A percentile compares a stretch with the other conserved stretches of the same genome.
phyloP scores from a whole-genome alignment of 2,329 filamentous ascomycete species.

The Didymella arachidicola region DNA sequence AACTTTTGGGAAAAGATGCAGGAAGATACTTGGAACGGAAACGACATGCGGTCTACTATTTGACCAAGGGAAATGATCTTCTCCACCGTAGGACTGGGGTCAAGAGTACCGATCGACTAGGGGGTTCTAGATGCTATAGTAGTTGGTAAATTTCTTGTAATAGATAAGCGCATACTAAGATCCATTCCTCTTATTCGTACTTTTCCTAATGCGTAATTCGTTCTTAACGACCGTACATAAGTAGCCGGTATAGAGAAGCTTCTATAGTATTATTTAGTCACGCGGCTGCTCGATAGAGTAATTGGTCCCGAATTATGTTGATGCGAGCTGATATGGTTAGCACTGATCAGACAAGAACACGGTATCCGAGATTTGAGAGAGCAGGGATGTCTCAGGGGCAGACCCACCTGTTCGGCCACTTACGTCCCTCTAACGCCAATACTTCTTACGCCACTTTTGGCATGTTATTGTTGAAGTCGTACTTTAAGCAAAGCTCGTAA shows the following conservation, averaged over 20 bases:
- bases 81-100: constrained; percentile 10
- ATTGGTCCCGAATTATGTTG: constrained; percentile 7
- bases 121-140: constrained; percentile 12
- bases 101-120: constrained; percentile 9
- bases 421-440: constrained; percentile 13
- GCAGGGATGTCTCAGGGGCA: constrained; percentile 17
- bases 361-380: constrained; percentile 11
- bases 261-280: constrained; percentile 12
- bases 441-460: constrained; percentile 14
- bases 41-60: constrained; percentile 10
- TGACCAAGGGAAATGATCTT: constrained; percentile 15
- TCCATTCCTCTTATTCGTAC: constrained; percentile 13
- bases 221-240: constrained; percentile 12
- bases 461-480: neutral
- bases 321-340: constrained; percentile 8
- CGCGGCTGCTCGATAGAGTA: constrained; percentile 15
- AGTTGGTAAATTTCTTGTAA: constrained; percentile 18
- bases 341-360: constrained; percentile 9
- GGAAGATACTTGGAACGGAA: constrained; percentile 8
- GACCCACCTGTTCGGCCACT: constrained; percentile 11
- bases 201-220: constrained; percentile 15
- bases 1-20: constrained; percentile 10
- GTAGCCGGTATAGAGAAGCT: constrained; percentile 8
- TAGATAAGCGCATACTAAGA: constrained; percentile 18
- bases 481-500: too few relatives aligned